Evolutionary conservation across 805 yeast species (phyloP), one percentile per base, ranked within the genome.

Genomic region (Metschnikowia colocasiae): DNA sequence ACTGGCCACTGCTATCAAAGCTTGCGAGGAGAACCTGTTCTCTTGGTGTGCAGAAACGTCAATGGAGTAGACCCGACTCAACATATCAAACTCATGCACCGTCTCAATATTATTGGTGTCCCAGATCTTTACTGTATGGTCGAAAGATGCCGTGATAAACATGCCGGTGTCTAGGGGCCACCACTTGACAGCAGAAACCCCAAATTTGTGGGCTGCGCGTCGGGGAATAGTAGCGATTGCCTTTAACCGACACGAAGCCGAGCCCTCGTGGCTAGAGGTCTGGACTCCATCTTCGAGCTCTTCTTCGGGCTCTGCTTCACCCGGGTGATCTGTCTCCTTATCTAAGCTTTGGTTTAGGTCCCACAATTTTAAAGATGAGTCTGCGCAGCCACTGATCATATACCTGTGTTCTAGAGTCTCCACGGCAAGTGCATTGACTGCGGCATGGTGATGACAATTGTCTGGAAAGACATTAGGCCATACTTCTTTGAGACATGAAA

Each of bases 161-260:
- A 91, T 75, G 1, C 96, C 97, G 29, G 83, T 80, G 63, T 91
- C 97, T 38, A 70, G 69, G 0, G 94, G 90, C 92, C 96, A 92
- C 97, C 97, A 91, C 56, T 76, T 72, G 0, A 87, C 70, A 13
- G 79, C 67, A 0, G 95, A 85, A 0, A 91, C 73, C 0, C 96
- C 96, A 61, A 74, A 88, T 16, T 68, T 62, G 59, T 91, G 97
- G 13, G 63, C 72, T 5, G 71, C 43, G 43, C 63, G 67, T 19
- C 71, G 57, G 0, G 75, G 75, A 3, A 72, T 54, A 4, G 71
- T 59, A 4, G 71, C 75, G 4, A 71, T 29, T 15, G 52, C 50
- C 34, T 15, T n/a, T 8, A 45, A 41, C 5, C 46, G 44, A n/a
- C 31, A 20, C 3, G 15, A 2, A 1, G 10, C 30, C 16, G 31